These are phyloP conservation scores for Amanita jacksonii DNA, from an alignment of 768 basidiomycete genomes.

Conservation along the genomic window DNA sequence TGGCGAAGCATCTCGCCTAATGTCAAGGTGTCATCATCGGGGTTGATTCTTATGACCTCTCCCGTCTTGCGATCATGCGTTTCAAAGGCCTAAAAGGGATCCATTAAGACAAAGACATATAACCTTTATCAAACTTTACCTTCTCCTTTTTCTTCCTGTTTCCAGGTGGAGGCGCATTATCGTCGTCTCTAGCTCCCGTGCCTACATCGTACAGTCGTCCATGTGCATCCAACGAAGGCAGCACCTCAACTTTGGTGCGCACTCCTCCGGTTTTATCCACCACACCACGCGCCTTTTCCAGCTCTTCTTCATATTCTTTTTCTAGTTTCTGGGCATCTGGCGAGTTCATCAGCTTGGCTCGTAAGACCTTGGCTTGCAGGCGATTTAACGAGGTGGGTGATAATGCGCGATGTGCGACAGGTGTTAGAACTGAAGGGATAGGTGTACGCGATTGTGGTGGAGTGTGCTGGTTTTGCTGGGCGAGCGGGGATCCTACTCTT, in stretches of 20 bases:
- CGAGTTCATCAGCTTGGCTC: slow-evolving; percentile 81
- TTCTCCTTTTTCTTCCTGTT: slow-evolving; percentile 79
- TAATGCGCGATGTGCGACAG: slow-evolving; percentile 42
- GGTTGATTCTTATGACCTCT: slow-evolving; percentile 80
- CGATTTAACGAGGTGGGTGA: slow-evolving; percentile 82
- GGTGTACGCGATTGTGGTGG: slow-evolving; percentile 72
- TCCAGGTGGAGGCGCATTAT: slow-evolving; percentile 40
- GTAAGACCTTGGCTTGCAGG: slow-evolving; percentile 86
- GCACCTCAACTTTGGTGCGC: slow-evolving; percentile 62
- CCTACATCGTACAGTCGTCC: slow-evolving; percentile 92
- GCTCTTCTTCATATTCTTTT: slow-evolving; percentile 73
- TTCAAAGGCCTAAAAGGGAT: slow-evolving; percentile 47
- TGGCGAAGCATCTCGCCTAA: slow-evolving; percentile 90
- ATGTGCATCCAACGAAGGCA: slow-evolving; percentile 80
- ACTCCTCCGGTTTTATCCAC: slow-evolving; percentile 31
- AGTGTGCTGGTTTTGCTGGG: slow-evolving; percentile 40
- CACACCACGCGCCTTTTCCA: slow-evolving; percentile 36
- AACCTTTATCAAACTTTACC: slow-evolving; percentile 20
- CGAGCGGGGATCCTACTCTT: slow-evolving; percentile 18
- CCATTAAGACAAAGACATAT: no score
- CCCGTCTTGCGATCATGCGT: slow-evolving; percentile 88
- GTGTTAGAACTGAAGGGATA: slow-evolving; percentile 87
- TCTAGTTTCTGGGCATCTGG: slow-evolving; percentile 72
- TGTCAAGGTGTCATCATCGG: slow-evolving; percentile 81
- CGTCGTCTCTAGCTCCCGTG: slow-evolving; percentile 45